Base-by-base conservation (phyloP, 2,329 filamentous ascomycete genomes). In the Stemphylium vesicarium region DNA sequence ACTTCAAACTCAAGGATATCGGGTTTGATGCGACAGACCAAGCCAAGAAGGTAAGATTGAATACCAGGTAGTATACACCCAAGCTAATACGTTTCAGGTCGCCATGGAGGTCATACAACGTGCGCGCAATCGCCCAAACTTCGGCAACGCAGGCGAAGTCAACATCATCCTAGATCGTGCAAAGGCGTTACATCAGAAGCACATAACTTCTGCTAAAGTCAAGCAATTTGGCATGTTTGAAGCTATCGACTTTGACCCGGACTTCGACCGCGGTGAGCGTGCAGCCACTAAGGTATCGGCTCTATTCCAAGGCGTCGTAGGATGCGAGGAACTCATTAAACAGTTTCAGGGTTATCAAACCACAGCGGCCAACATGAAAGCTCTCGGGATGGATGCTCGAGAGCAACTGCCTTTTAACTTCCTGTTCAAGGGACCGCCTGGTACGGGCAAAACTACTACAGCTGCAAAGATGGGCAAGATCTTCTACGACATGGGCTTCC, bases 391-490 rank as follows among this genome's bases (percentile, higher is more conserved):
- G 66, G 83, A 90, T 58, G 82, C 85, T 1, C 78, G 80, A 7
- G 79, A 84, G 6, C 74, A 82, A 10, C 80, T 90, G 0, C 87
- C 88, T 0, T 89, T 88, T 68, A 88, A 84, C 57, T 90, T 90
- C 60, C 63, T 91, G 0, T 91, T 91, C 74, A 81, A 84, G 0
- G 88, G 88, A 0, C 79, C 82, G 47, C 86, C 86, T n/a, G 82
- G 83, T 0, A 92, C 89, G 0, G 90, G 89, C 0, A 92, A 92
- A 65, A 91, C 89, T 0, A 87, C 86, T 0, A 91, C 83, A 0
- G 90, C 90, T 0, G 77, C 82, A n/a, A 89, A 87, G 57, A 90
- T 93, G 81, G 89, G 89, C 3, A 84, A 90, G 57, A 79, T 93
- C 0, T 93, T 85, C 65, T 92, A 90, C 65, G 86, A 92, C 62